Base-by-base conservation (phyloP, 2,329 filamentous ascomycete genomes). In the Cytospora schulzeri region DNA sequence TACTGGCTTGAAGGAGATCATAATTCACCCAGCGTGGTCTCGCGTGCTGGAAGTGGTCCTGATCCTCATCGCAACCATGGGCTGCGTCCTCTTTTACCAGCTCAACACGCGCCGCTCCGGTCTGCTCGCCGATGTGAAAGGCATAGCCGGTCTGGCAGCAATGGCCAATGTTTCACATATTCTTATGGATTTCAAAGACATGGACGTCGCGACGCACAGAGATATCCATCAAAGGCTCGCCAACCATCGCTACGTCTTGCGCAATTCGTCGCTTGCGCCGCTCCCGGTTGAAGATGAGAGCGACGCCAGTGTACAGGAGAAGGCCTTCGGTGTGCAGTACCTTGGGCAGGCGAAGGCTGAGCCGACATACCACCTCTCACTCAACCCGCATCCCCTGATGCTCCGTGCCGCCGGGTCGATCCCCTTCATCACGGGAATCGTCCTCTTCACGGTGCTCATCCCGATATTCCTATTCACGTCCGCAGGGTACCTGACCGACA, bases 91-190 rank as follows among this genome's bases (percentile, higher is more conserved):
- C 4, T 80, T 91, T 52, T 85, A 82, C 68, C 81, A 87, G 66
- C 82, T 91, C 52, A 83, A 85, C 62, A 80, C 80, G 19, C 80
- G 90, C 26, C 86, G 84, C 48, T 90, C 88, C 4, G 90, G 90
- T 0, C 78, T 92, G 19, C 75, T 87, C 3, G 85, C 85, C 7
- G 88, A 92, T 71, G 89, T 91, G 8, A 87, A 86, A 69, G 90
- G 90, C 7, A 91, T 92, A 59, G 88, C 89, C 1, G 90, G 90
- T 1, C 81, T 92, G 45, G 90, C 90, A 7, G 86, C 89, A 63
- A 91, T 92, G 89, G 89, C 90, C 12, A 89, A 90, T 3, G 85
- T 86, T 66, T 87, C 84, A 68, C 89, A 67, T 15, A 66, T 67
- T 11, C 60, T 67, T 19, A 67, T 66, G 59, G 90, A 92, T 71